A percentile compares a stretch with the other conserved stretches of the same genome.
These are phyloP conservation scores for Pichia heedii DNA, from an alignment of 805 yeast genomes.

Conservation along the genomic window DNA sequence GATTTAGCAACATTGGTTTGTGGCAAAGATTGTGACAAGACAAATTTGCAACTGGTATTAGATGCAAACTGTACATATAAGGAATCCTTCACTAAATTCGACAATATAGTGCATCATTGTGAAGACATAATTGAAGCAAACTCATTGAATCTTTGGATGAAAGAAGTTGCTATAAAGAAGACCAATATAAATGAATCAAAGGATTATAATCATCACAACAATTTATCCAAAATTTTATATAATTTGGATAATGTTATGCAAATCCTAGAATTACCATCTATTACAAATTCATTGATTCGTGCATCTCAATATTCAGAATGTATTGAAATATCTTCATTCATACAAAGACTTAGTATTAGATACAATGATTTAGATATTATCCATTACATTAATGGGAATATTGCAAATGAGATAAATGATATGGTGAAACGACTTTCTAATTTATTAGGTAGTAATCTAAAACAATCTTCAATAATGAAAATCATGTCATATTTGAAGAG, in stretches of 20 bases:
- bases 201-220: not conserved
- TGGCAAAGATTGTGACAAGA: not conserved
- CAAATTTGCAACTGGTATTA: conserved; percentile 36
- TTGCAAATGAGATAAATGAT: conserved; percentile 44
- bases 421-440: conserved; percentile 65
- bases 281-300: conserved; percentile 73
- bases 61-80: conserved; percentile 12
- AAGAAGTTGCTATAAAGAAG: not conserved
- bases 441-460: conserved; percentile 63
- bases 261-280: conserved; percentile 73
- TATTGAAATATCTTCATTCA: conserved; percentile 69
- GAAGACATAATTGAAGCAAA: not conserved
- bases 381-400: conserved; percentile 37
- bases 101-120: not conserved
- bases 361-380: conserved; percentile 56
- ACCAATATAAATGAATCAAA: too few relatives aligned
- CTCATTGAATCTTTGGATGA: not conserved
- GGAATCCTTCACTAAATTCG: conserved; percentile 3
- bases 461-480: conserved; percentile 71
- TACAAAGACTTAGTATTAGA: conserved; percentile 57
- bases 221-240: conserved; percentile 34
- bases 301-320: conserved; percentile 88
- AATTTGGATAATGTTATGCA: conserved; percentile 69
- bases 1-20: not conserved
- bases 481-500: conserved; percentile 52